Evolutionary conservation across 2,329 filamentous ascomycete species (phyloP).

Genomic region (Metarhizium rileyi): DNA sequence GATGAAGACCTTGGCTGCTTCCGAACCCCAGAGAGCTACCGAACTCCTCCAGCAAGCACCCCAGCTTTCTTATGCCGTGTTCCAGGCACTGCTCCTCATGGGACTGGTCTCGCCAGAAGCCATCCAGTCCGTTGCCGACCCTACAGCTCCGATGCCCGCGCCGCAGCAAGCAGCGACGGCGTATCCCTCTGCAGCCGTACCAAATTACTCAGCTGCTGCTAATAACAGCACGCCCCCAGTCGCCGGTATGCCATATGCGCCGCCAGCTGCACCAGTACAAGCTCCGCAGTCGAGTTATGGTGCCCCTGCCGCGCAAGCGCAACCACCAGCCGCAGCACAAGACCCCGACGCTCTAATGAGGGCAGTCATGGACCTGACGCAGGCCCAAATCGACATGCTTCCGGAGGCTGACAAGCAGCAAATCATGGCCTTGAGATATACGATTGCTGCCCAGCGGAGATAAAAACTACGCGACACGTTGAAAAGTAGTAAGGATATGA

Average conservation of each 20-base stretch:
- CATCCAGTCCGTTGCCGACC: slow-evolving; percentile 71
- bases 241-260: slow-evolving; percentile 33
- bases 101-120: slow-evolving; percentile 81
- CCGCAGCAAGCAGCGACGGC: slow-evolving; percentile 17
- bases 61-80: slow-evolving; percentile 88
- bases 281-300: slow-evolving; percentile 25
- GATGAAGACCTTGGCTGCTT: slow-evolving; percentile 82
- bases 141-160: slow-evolving; percentile 31
- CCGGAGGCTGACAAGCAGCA: slow-evolving; percentile 67
- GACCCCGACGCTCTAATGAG: slow-evolving; percentile 67
- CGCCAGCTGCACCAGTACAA: slow-evolving; percentile 21
- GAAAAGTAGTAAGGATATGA: not conserved
- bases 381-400: slow-evolving; percentile 69
- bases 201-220: slow-evolving; percentile 27
- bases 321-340: slow-evolving; percentile 27
- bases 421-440: slow-evolving; percentile 66
- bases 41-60: slow-evolving; percentile 83
- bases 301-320: slow-evolving; percentile 17
- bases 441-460: slow-evolving; percentile 38
- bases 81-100: slow-evolving; percentile 88
- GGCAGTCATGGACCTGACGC: slow-evolving; percentile 71
- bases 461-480: slow-evolving; percentile 7
- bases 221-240: slow-evolving; percentile 41
- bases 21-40: slow-evolving; percentile 72
- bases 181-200: slow-evolving; percentile 26